These are phyloP conservation scores for Populus hybrid DNA, from an alignment of 441 rosid genomes.

Conservation along the genomic window DNA sequence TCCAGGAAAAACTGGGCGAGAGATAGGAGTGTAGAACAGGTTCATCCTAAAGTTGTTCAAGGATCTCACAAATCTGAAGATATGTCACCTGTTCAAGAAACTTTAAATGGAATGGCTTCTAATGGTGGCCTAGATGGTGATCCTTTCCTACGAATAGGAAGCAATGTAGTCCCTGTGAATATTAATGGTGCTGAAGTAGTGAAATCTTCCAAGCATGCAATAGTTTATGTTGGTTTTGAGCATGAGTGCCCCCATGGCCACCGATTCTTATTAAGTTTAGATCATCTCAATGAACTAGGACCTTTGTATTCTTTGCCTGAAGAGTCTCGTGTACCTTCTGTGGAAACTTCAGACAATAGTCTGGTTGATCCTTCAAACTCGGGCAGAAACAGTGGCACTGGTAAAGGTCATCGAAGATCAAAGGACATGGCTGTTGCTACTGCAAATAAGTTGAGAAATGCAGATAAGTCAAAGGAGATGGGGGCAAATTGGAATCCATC, in stretches of 20 bases:
- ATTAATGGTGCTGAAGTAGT: slow-evolving; percentile 37
- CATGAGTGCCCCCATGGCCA: slow-evolving; percentile 86
- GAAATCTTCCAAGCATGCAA: slow-evolving; percentile 39
- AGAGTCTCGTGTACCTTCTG: slow-evolving; percentile 32
- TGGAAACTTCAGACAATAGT: slow-evolving; percentile 33
- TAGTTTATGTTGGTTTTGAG: slow-evolving; percentile 78
- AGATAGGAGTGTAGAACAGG: slow-evolving; percentile 33
- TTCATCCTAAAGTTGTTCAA: slow-evolving; percentile 33
- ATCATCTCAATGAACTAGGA: slow-evolving; percentile 66
- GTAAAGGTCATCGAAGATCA: slow-evolving; percentile 44
- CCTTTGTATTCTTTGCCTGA: slow-evolving; percentile 44
- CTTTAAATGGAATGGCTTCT: slow-evolving; percentile 27
- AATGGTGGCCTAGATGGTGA: slow-evolving; percentile 28
- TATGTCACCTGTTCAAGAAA: slow-evolving; percentile 32
- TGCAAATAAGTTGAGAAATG: slow-evolving; percentile 43
- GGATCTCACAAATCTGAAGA: slow-evolving; percentile 41
- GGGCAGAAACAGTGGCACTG: slow-evolving; percentile 39
- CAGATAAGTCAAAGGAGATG: slow-evolving; percentile 40
- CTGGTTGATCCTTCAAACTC: slow-evolving; percentile 36
- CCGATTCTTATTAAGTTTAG: slow-evolving; percentile 60
- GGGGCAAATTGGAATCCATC: slow-evolving; percentile 30
- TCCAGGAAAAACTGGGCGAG: slow-evolving; percentile 38
- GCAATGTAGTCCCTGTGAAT: slow-evolving; percentile 56
- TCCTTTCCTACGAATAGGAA: slow-evolving; percentile 56
- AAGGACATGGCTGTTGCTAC: slow-evolving; percentile 34